Evolutionary conservation across 108 stramenopile species (phyloP).

Genomic region (Chaetoceros tenuissimus): DNA sequence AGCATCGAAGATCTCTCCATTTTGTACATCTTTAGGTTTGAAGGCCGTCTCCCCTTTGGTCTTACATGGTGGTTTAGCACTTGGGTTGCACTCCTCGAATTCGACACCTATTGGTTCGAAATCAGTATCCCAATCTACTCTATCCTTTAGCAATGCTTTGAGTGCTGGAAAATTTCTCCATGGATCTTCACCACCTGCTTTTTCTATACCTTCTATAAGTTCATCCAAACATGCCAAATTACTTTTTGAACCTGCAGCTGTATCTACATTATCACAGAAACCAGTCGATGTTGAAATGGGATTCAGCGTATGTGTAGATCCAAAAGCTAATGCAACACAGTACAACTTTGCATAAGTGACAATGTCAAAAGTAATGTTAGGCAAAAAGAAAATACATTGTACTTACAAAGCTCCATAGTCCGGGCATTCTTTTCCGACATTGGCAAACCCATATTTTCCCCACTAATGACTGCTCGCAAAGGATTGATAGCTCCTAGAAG

Average conservation of each 20-base stretch:
- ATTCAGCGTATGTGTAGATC: slow-evolving; percentile 68
- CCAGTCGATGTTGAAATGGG: slow-evolving; percentile 64
- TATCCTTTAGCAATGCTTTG: slow-evolving; percentile 42
- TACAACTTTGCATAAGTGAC: neutral
- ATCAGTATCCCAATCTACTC: slow-evolving; percentile 65
- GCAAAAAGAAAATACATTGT: neutral
- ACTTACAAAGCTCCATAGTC: slow-evolving; percentile 66
- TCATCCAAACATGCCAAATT: slow-evolving; percentile 68
- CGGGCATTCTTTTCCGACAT: slow-evolving; percentile 64
- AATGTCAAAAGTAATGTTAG: neutral
- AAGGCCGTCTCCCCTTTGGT: slow-evolving; percentile 17
- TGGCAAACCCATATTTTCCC: slow-evolving; percentile 88
- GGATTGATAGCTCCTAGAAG: slow-evolving; percentile 77
- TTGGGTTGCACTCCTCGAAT: slow-evolving; percentile 36
- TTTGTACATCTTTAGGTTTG: slow-evolving; percentile 37
- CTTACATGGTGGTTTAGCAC: slow-evolving; percentile 25
- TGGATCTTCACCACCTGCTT: slow-evolving; percentile 31
- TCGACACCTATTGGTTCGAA: slow-evolving; percentile 54
- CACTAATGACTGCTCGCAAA: slow-evolving; percentile 70
- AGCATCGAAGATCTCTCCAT: slow-evolving; percentile 45
- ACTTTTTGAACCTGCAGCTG: neutral
- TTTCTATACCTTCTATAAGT: slow-evolving; percentile 51
- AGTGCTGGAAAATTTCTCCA: slow-evolving; percentile 68
- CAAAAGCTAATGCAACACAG: slow-evolving; percentile 36
- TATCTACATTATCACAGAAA: slow-evolving; percentile 37